phyloP scores from a whole-genome alignment of 768 basidiomycete genomes.

The Clavaria fumosa region DNA sequence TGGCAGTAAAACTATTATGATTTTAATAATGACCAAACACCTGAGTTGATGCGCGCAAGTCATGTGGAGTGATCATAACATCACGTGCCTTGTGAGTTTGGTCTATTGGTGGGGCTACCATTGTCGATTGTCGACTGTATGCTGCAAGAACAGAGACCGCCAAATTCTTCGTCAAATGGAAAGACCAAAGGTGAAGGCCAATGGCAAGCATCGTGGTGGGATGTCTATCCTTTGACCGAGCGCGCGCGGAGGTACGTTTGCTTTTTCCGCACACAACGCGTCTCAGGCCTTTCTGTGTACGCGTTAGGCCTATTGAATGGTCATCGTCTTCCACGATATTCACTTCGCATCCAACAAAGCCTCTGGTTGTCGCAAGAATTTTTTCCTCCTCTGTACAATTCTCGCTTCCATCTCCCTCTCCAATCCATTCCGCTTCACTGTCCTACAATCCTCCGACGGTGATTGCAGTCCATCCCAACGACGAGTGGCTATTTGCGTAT shows the following conservation, averaged over 20 bases:
- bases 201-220: slow-evolving; percentile 65
- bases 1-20: background rate
- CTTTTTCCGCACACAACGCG: slow-evolving; percentile 3
- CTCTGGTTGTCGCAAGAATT: slow-evolving; percentile 43
- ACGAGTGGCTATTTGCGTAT: slow-evolving; percentile 59
- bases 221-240: slow-evolving; percentile 47
- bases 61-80: too few relatives aligned
- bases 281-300: slow-evolving; percentile 3
- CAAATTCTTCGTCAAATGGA: slow-evolving; percentile 34
- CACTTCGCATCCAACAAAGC: slow-evolving; percentile 47
- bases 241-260: slow-evolving; percentile 33
- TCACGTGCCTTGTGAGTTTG: too few relatives aligned
- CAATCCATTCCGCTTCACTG: slow-evolving; percentile 27
- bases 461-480: slow-evolving; percentile 42
- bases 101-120: too few relatives aligned
- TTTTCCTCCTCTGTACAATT: slow-evolving; percentile 62
- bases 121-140: slow-evolving; percentile 6
- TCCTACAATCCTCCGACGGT: slow-evolving; percentile 47
- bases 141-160: slow-evolving; percentile 12
- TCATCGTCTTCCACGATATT: slow-evolving; percentile 54
- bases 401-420: slow-evolving; percentile 35
- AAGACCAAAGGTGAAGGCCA: slow-evolving; percentile 35
- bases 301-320: slow-evolving; percentile 53
- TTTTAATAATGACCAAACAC: background rate
- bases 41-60: too few relatives aligned